Evolutionary conservation across 2,329 filamentous ascomycete species (phyloP), one percentile per base, ranked within the genome.

Genomic region (Byssothecium circinans): DNA sequence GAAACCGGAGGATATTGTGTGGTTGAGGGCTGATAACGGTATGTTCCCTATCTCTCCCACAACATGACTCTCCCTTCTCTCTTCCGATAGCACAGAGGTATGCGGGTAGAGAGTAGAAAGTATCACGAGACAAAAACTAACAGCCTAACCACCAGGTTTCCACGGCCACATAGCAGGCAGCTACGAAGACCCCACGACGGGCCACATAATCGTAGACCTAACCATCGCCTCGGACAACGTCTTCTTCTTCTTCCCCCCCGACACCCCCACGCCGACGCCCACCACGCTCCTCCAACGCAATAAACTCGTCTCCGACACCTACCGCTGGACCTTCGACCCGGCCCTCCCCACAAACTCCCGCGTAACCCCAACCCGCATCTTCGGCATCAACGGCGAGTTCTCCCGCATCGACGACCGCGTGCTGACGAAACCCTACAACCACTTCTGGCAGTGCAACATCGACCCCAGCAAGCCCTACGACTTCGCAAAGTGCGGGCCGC

Each of bases 11-110:
- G 79, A 82, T 59, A 77, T 81, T 34, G 64, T 75, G 1, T 81
- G 79, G 78, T 72, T 80, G 41, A 61, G 76, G 20, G 75, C 75
- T 8, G 74, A 77, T 40, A 81, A 81, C 45, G 78, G 78, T 78
- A 58, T 27, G 53, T 49, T 15, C n/a, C n/a, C n/a, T n/a, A n/a
- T n/a, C n/a, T n/a, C n/a, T n/a, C n/a, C n/a, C n/a, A n/a, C n/a
- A n/a, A n/a, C n/a, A n/a, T 27, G n/a, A 15, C 8, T 8, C n/a
- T 29, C 14, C 12, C 22, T 20, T 19, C 14, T 22, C n/a, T n/a
- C n/a, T n/a, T n/a, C n/a, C n/a, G n/a, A n/a, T n/a, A n/a, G n/a
- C n/a, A n/a, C n/a, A n/a, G n/a, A n/a, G n/a, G n/a, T n/a, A n/a
- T n/a, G n/a, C n/a, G n/a, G n/a, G n/a, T n/a, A n/a, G n/a, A n/a